Conservation (phyloP, 2,329 filamentous ascomycete species). For the Talaromyces sp. region DNA sequence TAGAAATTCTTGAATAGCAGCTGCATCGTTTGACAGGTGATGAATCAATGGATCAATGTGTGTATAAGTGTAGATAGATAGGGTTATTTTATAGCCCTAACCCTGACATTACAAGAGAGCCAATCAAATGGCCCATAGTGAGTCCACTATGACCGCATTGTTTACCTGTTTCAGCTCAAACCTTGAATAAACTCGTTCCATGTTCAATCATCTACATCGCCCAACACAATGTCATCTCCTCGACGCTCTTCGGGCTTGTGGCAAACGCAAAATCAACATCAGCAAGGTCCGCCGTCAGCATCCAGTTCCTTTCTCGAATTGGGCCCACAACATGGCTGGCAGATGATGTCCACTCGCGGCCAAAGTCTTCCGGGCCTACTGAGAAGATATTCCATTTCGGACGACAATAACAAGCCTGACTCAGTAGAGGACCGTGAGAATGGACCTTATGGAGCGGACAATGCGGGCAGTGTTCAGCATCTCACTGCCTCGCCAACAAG, state of each 20-base stretch:
- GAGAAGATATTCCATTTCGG: slow-evolving; percentile 21
- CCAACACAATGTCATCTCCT: slow-evolving; percentile 8
- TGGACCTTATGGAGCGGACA: not conserved
- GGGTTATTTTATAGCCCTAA: not conserved
- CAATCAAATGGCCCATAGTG: not conserved
- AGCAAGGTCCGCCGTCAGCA: not conserved
- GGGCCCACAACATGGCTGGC: slow-evolving; percentile 32
- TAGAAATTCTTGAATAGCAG: not conserved
- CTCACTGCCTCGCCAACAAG: not conserved
- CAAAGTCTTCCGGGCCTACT: slow-evolving; percentile 35
- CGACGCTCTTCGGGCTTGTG: not conserved
- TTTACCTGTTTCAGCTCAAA: not conserved
- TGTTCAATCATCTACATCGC: not conserved
- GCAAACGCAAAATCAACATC: not conserved
- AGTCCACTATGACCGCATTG: not conserved
- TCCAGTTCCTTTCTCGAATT: slow-evolving; percentile 26
- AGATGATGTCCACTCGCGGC: slow-evolving; percentile 39
- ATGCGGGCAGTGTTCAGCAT: not conserved
- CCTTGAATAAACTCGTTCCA: not conserved
- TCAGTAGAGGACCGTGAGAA: slow-evolving; percentile 4
- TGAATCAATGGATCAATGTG: not conserved
- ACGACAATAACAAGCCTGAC: not conserved
- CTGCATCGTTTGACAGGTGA: not conserved
- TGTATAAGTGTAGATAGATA: not conserved
- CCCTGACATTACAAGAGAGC: not conserved